Evolutionary conservation across 2,329 filamentous ascomycete genomes (phyloP).

Genomic region (Pseudogymnoascus sp.): DNA sequence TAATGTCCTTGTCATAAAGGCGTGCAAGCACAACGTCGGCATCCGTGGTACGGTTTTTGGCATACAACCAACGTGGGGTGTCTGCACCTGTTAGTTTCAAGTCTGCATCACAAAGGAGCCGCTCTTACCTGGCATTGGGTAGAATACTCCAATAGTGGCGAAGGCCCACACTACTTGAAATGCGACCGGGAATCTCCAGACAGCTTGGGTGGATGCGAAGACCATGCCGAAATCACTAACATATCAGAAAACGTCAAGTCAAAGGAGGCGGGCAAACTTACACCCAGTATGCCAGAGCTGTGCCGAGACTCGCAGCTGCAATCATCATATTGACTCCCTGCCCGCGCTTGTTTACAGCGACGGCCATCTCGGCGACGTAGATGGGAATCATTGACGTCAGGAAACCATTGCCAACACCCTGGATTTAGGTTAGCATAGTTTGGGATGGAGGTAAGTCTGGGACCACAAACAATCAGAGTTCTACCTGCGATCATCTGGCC

Average conservation of each 20-base stretch:
- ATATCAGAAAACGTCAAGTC: conserved; percentile 20
- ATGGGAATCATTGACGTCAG: conserved; percentile 25
- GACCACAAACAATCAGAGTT: conserved; percentile 22
- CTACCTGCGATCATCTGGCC: conserved; percentile 26
- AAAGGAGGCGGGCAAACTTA: conserved; percentile 21
- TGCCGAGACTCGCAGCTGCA: conserved; percentile 21
- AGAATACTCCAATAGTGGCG: conserved; percentile 20
- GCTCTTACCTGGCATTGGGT: background rate
- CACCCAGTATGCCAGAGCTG: conserved; percentile 29
- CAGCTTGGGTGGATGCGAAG: conserved; percentile 22
- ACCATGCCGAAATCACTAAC: conserved; percentile 26
- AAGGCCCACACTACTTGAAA: conserved; percentile 25
- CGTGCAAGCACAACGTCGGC: background rate
- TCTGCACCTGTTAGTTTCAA: conserved; percentile 14
- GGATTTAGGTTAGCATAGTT: background rate
- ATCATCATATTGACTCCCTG: conserved; percentile 26
- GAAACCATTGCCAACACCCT: conserved; percentile 29
- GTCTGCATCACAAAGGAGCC: conserved; percentile 12
- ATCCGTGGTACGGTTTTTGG: conserved; percentile 12
- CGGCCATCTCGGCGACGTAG: conserved; percentile 27
- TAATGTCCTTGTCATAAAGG: background rate
- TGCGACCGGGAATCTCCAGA: conserved; percentile 28
- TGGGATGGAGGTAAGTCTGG: background rate
- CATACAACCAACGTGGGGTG: conserved; percentile 26
- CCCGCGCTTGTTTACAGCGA: conserved; percentile 22